Conservation (phyloP, 1,284 basidiomycete genomes). For the Leccinum fallax region DNA sequence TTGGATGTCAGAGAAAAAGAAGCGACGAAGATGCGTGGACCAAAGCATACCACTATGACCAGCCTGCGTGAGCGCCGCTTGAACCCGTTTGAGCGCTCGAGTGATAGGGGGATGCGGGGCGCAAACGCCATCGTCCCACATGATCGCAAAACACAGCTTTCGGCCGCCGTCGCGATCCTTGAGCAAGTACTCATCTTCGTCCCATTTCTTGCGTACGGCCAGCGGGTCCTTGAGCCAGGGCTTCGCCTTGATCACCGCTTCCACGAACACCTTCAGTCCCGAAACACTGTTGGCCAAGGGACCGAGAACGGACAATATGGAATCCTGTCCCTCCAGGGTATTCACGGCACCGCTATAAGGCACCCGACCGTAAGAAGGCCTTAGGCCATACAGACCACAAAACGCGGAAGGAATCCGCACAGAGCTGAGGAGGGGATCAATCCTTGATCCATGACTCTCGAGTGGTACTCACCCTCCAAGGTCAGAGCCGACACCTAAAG, state of each 20-base stretch:
- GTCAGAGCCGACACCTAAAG: too few species aligned
- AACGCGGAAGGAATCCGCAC: slow-evolving; percentile 56
- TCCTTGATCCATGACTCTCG: too few species aligned
- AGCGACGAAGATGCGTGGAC: not conserved
- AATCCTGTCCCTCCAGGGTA: slow-evolving; percentile 70
- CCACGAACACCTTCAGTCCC: slow-evolving; percentile 65
- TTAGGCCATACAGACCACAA: slow-evolving; percentile 68
- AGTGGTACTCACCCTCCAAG: too few species aligned
- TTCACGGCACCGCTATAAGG: slow-evolving; percentile 63
- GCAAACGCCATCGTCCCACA: slow-evolving; percentile 64
- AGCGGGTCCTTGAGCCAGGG: slow-evolving; percentile 75
- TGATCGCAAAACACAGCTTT: slow-evolving; percentile 60
- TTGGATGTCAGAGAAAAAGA: slow-evolving; percentile 1
- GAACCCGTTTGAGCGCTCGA: slow-evolving; percentile 61
- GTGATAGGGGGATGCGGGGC: slow-evolving; percentile 73
- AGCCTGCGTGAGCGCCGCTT: slow-evolving; percentile 58
- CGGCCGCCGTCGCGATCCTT: slow-evolving; percentile 59
- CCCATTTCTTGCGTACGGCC: slow-evolving; percentile 58
- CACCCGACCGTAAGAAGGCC: slow-evolving; percentile 70
- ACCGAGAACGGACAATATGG: slow-evolving; percentile 71
- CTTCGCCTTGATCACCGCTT: slow-evolving; percentile 53
- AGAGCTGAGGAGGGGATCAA: too few species aligned
- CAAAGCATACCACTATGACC: slow-evolving; percentile 61
- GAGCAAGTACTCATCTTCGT: slow-evolving; percentile 58
- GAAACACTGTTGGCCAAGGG: slow-evolving; percentile 63